Percentiles rank a stretch among this genome's conserved stretches.
These are phyloP conservation scores for Tausonia pullulans DNA, from an alignment of 1,284 basidiomycete species.

Conservation along the genomic window DNA sequence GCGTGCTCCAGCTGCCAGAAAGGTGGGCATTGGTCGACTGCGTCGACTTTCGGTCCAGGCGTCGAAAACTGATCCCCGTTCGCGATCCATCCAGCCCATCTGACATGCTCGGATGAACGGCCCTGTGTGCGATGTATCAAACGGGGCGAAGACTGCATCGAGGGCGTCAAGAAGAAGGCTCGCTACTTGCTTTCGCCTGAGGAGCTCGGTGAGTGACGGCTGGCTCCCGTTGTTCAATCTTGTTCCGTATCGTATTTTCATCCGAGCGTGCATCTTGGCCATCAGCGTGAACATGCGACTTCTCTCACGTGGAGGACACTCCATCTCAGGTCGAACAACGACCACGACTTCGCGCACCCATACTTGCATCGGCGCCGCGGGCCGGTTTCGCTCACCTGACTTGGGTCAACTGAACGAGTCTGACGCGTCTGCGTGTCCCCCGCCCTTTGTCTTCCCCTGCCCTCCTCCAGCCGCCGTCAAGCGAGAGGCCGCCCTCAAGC, in stretches of 20 bases:
- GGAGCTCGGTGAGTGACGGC: constrained; percentile 1
- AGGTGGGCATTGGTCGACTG: neutral
- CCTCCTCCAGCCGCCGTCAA: no score
- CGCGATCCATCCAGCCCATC: neutral
- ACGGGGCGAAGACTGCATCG: constrained; percentile 13
- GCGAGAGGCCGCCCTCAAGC: no score
- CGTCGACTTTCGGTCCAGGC: neutral
- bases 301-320: no score
- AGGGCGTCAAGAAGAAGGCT: constrained; percentile 16
- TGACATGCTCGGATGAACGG: constrained; percentile 10
- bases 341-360: neutral
- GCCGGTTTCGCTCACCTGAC: neutral
- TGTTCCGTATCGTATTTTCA: no score
- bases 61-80: neutral
- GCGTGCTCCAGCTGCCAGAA: constrained; percentile 15
- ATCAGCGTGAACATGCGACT: no score
- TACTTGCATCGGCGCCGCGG: neutral
- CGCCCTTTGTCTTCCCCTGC: no score
- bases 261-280: neutral
- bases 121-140: constrained; percentile 13
- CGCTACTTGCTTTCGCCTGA: constrained; percentile 6
- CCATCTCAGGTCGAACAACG: neutral
- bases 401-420: no score
- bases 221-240: no score
- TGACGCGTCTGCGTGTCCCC: neutral